Evolutionary conservation across 352 stramenopile genomes (phyloP), one percentile per base, ranked within the genome.

Genomic region (Globisporangium abappressorium): DNA sequence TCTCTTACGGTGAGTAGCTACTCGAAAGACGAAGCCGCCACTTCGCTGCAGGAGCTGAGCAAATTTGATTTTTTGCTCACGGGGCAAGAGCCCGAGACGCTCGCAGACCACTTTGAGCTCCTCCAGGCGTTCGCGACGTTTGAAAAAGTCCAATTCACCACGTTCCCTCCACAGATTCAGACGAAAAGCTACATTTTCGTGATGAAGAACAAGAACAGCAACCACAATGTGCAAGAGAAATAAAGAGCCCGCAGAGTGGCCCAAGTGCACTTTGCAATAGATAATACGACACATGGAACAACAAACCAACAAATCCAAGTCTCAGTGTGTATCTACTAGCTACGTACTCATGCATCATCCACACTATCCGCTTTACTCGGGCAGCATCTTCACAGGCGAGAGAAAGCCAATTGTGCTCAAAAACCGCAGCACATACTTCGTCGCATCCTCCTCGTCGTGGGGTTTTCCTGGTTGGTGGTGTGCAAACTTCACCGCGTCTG

Each of bases 41-140:
- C 75, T 57, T 82, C 83, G 2, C 51, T 77, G 2, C 65, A 78
- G 9, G 75, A 87, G 26, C 68, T 95, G 4, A 54, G 57, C 0
- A 28, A 69, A 6, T 94, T 87, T 30, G 82, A 95, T 63, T 93
- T 85, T 51, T 20, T 95, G 36, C 64, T 95, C 38, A 92, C 85
- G 20, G 78, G 71, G 0, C 79, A 76, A 28, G 63, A 76, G 3
- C 76, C 84, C 1, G 68, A 64, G 6, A 41, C 60, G 28, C 58
- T 93, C 18, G 56, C 72, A 34, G 46, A 71, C 0, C 33, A 78
- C 24, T 93, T 93, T 60, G 69, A 82, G 57, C 70, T 87, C 54
- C 55, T 93, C 9, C 69, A 71, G 15, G 57, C 65, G 4, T 82
- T 93, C 56, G 61, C 79, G n/a, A 70, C 66, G 11, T 92, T 93